A percentile compares a stretch with the other conserved stretches of the same genome.
These are phyloP conservation scores for Penicillium decumbens DNA, from an alignment of 2,329 filamentous ascomycete species.

Conservation along the genomic window DNA sequence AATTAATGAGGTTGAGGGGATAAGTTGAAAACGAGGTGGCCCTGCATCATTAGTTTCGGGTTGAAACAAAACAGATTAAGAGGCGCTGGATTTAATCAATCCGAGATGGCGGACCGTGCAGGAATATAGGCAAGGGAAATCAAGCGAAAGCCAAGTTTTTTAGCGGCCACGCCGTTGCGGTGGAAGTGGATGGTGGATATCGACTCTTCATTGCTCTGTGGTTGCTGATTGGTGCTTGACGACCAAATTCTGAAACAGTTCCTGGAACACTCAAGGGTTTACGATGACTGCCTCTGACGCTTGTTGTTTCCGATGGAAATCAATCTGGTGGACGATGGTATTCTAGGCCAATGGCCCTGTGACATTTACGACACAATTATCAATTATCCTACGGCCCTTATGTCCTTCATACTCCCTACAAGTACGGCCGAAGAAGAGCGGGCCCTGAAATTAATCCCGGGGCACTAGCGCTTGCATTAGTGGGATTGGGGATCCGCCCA, in stretches of 20 bases:
- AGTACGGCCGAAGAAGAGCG: conserved; percentile 7
- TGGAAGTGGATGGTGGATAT: not conserved
- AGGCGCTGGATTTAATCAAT: conserved; percentile 15
- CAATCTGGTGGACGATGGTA: too few species aligned
- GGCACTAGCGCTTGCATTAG: conserved; percentile 6
- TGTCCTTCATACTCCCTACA: not conserved
- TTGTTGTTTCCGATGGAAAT: not conserved
- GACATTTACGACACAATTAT: not conserved
- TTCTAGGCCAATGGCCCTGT: not conserved
- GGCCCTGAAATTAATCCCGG: conserved; percentile 3
- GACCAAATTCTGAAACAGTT: conserved; percentile 12
- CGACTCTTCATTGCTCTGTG: too few species aligned
- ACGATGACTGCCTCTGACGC: not conserved
- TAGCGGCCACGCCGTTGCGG: conserved; percentile 5
- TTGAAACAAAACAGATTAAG: conserved; percentile 12
- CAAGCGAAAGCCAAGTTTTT: conserved; percentile 20
- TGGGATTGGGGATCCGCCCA: conserved; percentile 19
- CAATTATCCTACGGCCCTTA: too few species aligned
- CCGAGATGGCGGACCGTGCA: conserved; percentile 6
- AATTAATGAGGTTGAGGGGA: not conserved
- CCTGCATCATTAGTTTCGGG: not conserved
- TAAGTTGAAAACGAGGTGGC: not conserved
- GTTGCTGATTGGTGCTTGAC: conserved; percentile 12
- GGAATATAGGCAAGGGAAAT: conserved; percentile 4
- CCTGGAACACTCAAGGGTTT: too few species aligned